A percentile compares a stretch with the other conserved stretches of the same genome.
Evolutionary conservation across 2,329 filamentous ascomycete species (phyloP).

Genomic region (Xylaria sp.): DNA sequence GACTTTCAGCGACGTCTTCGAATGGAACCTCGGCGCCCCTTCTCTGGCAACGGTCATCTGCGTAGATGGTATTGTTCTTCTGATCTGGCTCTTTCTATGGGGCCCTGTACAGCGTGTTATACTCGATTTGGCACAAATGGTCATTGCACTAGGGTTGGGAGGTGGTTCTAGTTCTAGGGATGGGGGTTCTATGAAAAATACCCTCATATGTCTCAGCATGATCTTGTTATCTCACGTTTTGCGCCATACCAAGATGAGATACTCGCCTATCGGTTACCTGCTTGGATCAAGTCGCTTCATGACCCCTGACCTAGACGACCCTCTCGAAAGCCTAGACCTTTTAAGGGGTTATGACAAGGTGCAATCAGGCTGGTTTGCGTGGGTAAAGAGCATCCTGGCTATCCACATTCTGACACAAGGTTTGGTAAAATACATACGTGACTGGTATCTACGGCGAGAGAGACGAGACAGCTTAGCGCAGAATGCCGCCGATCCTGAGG

Average conservation of each 20-base stretch:
- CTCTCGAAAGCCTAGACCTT: constrained; percentile 56
- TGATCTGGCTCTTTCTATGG: constrained; percentile 90
- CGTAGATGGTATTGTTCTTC: constrained; percentile 83
- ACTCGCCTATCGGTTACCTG: constrained; percentile 58
- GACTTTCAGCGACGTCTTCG: constrained; percentile 90
- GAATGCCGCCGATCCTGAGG: constrained; percentile 69
- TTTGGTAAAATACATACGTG: constrained; percentile 74
- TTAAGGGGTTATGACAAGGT: constrained; percentile 64
- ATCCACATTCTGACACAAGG: constrained; percentile 81
- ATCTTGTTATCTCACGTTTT: constrained; percentile 67
- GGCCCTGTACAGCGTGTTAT: constrained; percentile 87
- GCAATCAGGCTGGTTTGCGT: constrained; percentile 65
- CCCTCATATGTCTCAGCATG: constrained; percentile 76
- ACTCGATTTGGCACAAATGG: constrained; percentile 89
- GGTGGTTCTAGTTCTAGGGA: constrained; percentile 78
- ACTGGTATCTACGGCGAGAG: constrained; percentile 72
- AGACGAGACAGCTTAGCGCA: constrained; percentile 62
- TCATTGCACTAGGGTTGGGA: constrained; percentile 90
- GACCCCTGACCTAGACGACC: constrained; percentile 57
- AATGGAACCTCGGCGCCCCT: constrained; percentile 85
- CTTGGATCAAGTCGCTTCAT: constrained; percentile 60
- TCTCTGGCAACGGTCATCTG: constrained; percentile 85
- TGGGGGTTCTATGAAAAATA: constrained; percentile 73
- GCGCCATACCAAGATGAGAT: constrained; percentile 61
- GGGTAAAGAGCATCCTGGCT: constrained; percentile 74